Evolutionary conservation across 169 alveolate species (phyloP), one percentile per base, ranked within the genome.

Genomic region (Plasmodium sp.): DNA sequence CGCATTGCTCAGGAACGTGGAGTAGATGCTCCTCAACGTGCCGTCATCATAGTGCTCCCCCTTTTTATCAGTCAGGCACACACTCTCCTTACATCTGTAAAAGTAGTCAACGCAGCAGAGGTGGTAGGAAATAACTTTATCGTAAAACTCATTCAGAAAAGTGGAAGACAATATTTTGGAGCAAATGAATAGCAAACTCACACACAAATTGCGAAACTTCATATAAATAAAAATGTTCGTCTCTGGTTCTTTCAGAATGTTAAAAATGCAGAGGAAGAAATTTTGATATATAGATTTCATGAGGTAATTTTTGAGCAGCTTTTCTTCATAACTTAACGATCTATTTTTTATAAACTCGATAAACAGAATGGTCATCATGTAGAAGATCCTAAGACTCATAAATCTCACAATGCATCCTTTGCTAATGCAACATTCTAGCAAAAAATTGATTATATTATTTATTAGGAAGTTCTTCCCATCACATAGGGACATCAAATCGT

Each of bases 391-490:
- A 27, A 86, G 43, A 16, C 93, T 86, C 80, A 58, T 48, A 27
- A 51, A 86, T 77, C 93, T 86, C 22, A 86, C 81, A 75, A 86
- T 56, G 43, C 82, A 79, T 1, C 93, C 93, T 14, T 86, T 86
- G 71, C 82, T 86, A 33, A 86, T 86, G 33, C 86, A 86, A 56
- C 93, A 86, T 71, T 86, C 93, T 14, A 86, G 18, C 56, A 86
- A 86, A 86, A 86, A 86, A 36, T 86, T 86, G 43, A 86, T 86
- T n/a, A 86, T 86, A 75, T 86, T 86, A 56, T 86, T 86, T 51
- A 86, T n/a, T 33, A 86, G 34, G 56, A 86, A 86, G 2, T 77
- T 86, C 34, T 86, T 86, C 16, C 86, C 85, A 62, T 86, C 93
- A 86, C 72, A 33, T 71, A 86, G 2, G 14, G 54, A 41, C 62